phyloP scores from a whole-genome alignment of 169 alveolate species.

The Babesia sp. region DNA sequence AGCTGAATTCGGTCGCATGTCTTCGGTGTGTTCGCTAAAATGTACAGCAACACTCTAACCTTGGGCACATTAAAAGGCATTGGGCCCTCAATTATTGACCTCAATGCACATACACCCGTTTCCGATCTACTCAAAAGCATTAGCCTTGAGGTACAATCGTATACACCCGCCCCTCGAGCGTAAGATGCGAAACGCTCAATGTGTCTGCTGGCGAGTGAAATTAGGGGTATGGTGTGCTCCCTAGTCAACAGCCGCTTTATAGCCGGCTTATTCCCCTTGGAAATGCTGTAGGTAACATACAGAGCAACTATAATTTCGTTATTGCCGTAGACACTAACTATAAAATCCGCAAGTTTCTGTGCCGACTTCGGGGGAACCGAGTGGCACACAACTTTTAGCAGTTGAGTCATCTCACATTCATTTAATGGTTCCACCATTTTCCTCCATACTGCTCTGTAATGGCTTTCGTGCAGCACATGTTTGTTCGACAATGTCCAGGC shows the following conservation, averaged over 20 bases:
- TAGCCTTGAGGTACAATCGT: slow-evolving; percentile 1
- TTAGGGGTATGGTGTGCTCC: neutral
- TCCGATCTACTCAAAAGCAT: slow-evolving; percentile 20
- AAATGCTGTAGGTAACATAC: neutral
- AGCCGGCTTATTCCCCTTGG: slow-evolving; percentile 7
- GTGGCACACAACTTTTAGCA: neutral
- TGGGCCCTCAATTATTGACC: slow-evolving; percentile 5
- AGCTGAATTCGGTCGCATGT: slow-evolving; percentile 12
- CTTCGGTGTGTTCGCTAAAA: neutral
- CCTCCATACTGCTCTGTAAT: neutral
- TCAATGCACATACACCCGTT: neutral
- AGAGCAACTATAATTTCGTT: slow-evolving; percentile 10
- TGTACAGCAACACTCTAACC: slow-evolving; percentile 3
- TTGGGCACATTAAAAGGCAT: slow-evolving; percentile 31
- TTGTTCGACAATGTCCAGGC: neutral
- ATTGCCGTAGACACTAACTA: slow-evolving; percentile 6
- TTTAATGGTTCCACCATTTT: neutral
- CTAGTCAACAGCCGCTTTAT: neutral
- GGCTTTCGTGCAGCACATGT: neutral
- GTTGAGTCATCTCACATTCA: neutral
- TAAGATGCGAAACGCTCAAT: neutral
- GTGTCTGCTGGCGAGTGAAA: slow-evolving; percentile 27
- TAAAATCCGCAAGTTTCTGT: slow-evolving; percentile 13
- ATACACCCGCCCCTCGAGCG: neutral
- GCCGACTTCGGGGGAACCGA: neutral